phyloP scores from a whole-genome alignment of 495 filamentous ascomycete species.

The Aspergillus asperescens region DNA sequence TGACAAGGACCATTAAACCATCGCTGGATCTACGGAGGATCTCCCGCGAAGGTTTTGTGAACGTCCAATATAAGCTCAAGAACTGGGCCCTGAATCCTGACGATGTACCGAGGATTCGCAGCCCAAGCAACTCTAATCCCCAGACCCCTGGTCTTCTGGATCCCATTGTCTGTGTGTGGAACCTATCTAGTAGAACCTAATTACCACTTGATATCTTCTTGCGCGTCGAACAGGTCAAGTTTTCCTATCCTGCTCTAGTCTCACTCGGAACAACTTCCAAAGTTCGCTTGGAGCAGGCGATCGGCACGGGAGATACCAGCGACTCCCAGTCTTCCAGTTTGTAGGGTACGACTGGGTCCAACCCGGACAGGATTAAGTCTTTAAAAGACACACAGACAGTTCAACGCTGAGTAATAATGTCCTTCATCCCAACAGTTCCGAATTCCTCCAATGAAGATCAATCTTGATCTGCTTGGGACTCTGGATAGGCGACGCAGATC shows the following conservation, averaged over 20 bases:
- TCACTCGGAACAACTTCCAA: not conserved
- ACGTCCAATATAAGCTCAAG: slow-evolving; percentile 26
- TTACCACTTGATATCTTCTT: not conserved
- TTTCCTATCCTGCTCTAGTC: not conserved
- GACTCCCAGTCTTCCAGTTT: not conserved
- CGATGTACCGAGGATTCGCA: slow-evolving; percentile 25
- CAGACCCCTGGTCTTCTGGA: slow-evolving; percentile 6
- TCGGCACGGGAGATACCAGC: not conserved
- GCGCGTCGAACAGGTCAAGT: not conserved
- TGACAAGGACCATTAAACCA: not conserved
- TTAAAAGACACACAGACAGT: no score
- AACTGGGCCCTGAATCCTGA: slow-evolving; percentile 19
- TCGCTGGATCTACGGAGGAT: slow-evolving; percentile 41
- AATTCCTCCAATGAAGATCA: not conserved
- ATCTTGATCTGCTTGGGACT: not conserved
- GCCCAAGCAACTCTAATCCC: slow-evolving; percentile 15
- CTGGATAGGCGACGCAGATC: not conserved
- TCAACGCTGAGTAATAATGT: no score
- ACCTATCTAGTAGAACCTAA: slow-evolving; percentile 1
- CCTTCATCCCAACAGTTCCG: not conserved
- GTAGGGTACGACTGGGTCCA: not conserved
- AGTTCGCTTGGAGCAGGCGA: not conserved
- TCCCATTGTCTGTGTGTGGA: slow-evolving; percentile 6
- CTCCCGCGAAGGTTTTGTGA: slow-evolving; percentile 39
- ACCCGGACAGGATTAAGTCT: no score